Evolutionary conservation across 331 rosid species (phyloP), one percentile per base, ranked within the genome.

Genomic region (Malus hybrid): DNA sequence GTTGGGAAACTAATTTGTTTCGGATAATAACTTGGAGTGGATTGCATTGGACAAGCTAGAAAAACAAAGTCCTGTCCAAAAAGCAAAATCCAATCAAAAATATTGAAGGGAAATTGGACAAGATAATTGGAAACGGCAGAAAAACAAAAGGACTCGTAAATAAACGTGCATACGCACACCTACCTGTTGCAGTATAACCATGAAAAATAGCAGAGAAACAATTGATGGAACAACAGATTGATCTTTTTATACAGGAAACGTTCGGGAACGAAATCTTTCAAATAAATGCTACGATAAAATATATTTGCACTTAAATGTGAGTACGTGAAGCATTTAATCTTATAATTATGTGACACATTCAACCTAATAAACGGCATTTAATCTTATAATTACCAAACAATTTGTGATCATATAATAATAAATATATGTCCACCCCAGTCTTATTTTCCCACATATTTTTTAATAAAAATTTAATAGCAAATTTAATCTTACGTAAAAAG

Each of bases 1-100:
- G 11, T 75, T 54, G 75, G 24, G 73, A 87, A 79, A 64, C 81
- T 80, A 19, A 60, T 84, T 76, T 76, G 76, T 50, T 46, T 54
- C 56, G 61, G 69, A 79, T 76, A 75, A 33, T 62, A 78, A 88
- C 73, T 28, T 16, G 24, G 70, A 39, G 48, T 34, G 65, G 82
- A 66, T 63, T 80, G 90, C 89, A 88, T 84, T 83, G 82, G 15
- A 73, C 69, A 64, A 60, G 70, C 64, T 59, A 83, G 71, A 50
- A 67, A n/a, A 9, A 33, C 5, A 31, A 3, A 32, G 39, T 18
- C 27, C 20, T 16, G 24, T 6, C 10, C n/a, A 57, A 4, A 36
- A 27, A 31, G 46, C 12, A 65, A 36, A 42, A 42, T 42, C 46
- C 46, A n/a, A 42, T 10, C 56, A 56, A 69, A 13, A 20, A 22